Base-by-base conservation (phyloP, 2,329 filamentous ascomycete genomes). In the Claviceps pusilla region DNA sequence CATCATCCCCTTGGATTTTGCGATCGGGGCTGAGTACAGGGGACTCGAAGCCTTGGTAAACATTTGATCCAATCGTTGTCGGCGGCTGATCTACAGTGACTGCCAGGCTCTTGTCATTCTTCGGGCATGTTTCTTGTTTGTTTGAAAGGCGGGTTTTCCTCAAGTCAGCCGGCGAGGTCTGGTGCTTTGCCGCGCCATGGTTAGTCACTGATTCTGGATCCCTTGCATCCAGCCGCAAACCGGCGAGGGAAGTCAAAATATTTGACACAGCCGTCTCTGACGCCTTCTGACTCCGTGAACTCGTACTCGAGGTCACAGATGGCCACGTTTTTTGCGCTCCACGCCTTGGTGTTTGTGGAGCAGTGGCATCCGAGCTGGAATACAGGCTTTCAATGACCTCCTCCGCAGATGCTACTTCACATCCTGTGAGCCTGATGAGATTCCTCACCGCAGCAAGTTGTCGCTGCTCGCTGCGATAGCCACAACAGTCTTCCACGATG, bases 401-500 rank as follows among this genome's bases (percentile, higher is more conserved):
- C 28, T 74, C 70, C 29, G 79, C 79, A 2, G 76, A 76, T 33
- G 83, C 73, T 3, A 84, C 73, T 48, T 82, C 79, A 49, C 86
- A 89, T 35, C 86, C 88, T 57, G 90, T 86, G 52, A 87, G 78
- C 46, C 88, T 80, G 2, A 80, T 75, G 65, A 95, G 83, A 54
- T 82, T 80, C 52, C 78, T 76, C 60, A 94, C 73, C 0, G 90
- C 86, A 58, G 80, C 75, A 48, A 79, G 73, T 61, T 95, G 89
- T 47, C 88, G 80, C 19, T 73, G 68, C 55, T 82, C 79, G 60
- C 75, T 82, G 49, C 87, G 81, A 63, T 84, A 95, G 11, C 89
- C 90, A 54, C 95, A 81, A 66, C 90, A 96, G 66, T 97, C 89
- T 52, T 93, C 84, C 43, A 97, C 73, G 12, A 97, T 73, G 5